Evolutionary conservation across 768 basidiomycete species (phyloP).

Genomic region (Leccinum disarticulatum): DNA sequence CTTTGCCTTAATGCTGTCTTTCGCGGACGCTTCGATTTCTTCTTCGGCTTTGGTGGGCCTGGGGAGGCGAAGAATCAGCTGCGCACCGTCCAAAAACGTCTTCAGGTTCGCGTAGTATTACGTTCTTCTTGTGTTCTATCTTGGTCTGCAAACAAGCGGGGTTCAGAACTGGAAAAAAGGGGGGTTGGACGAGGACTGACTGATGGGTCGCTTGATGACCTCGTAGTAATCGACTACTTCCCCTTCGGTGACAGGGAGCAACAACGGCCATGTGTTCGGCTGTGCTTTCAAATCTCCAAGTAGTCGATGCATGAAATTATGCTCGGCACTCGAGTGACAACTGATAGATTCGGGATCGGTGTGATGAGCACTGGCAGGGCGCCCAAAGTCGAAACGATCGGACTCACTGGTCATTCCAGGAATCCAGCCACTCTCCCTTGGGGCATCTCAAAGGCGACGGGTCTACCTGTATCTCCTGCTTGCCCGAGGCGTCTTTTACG

Average conservation of each 20-base stretch:
- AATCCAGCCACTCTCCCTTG: conserved; percentile 93
- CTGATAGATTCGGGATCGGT: conserved; percentile 4
- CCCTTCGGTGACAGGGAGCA: conserved; percentile 69
- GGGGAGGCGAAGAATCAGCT: conserved; percentile 38
- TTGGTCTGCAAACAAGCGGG: conserved; percentile 57
- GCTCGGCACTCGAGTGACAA: conserved; percentile 54
- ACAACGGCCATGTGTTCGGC: conserved; percentile 85
- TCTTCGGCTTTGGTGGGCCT: not conserved
- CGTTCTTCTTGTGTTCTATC: conserved; percentile 88
- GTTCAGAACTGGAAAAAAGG: not conserved
- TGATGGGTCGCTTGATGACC: conserved; percentile 90
- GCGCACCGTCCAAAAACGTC: conserved; percentile 77
- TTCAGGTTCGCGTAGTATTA: conserved; percentile 76
- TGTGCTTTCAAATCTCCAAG: conserved; percentile 78
- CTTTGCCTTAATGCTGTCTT: conserved; percentile 29
- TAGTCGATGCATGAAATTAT: conserved; percentile 70
- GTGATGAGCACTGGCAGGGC: conserved; percentile 3
- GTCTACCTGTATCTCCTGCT: no score
- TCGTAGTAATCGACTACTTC: conserved; percentile 91
- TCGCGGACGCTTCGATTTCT: conserved; percentile 8
- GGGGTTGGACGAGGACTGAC: conserved; percentile 42
- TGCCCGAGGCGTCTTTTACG: no score
- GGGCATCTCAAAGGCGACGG: conserved; percentile 6
- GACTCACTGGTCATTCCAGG: conserved; percentile 76
- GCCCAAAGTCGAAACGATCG: not conserved